Evolutionary conservation across 805 yeast species (phyloP).

Genomic region (Saturnispora sanitii): DNA sequence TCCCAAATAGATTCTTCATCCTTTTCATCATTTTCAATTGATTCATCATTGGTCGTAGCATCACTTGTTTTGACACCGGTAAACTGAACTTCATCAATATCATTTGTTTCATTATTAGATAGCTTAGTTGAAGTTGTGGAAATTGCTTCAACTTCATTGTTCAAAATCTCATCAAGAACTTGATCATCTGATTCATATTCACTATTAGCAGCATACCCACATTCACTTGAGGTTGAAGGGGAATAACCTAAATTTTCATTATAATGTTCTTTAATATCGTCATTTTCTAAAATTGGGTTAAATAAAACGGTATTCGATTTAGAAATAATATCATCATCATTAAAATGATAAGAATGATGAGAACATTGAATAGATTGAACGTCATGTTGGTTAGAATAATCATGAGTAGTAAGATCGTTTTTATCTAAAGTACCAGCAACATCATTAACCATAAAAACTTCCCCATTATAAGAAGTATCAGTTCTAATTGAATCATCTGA

Average conservation of each 20-base stretch:
- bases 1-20: neutral
- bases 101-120: too few species aligned
- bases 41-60: neutral
- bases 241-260: neutral
- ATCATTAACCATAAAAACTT: conserved; percentile 2
- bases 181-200: neutral
- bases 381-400: neutral
- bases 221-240: neutral
- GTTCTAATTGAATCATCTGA: conserved; percentile 1
- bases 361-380: neutral
- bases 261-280: neutral
- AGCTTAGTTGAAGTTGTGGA: too few species aligned
- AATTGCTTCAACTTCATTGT: too few species aligned
- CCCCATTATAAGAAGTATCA: neutral
- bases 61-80: too few species aligned
- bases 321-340: neutral
- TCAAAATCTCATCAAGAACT: neutral
- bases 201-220: too few species aligned
- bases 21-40: neutral
- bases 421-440: neutral
- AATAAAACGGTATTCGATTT: neutral
- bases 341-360: neutral
- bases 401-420: neutral
- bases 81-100: too few species aligned
- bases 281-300: neutral